Base-by-base conservation (phyloP, 2,329 filamentous ascomycete genomes). In the Arthroderma sp. region DNA sequence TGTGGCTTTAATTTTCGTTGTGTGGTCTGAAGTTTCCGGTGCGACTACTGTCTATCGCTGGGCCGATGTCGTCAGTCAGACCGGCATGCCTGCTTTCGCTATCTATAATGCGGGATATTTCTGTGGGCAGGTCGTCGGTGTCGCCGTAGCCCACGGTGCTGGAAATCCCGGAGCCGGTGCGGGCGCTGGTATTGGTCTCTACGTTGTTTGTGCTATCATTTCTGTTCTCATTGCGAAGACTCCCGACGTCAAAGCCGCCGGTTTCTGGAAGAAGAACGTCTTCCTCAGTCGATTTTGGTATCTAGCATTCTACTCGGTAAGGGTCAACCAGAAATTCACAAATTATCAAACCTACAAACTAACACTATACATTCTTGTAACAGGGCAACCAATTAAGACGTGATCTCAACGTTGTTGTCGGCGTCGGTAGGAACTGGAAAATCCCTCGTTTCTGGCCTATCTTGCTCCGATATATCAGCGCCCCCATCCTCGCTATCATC, bases 11-110 rank as follows among this genome's bases (percentile, higher is more conserved):
- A 73, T 77, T 10, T 78, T 77, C 49, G 72, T 76, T 9, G 74
- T 77, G 6, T 77, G 70, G 61, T 64, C 68, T 9, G 74, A 78
- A 52, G 68, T 72, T 11, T 65, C 70, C 4, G 66, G 67, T 29
- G 67, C 73, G 0, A 76, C 72, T 0, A 73, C 70, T 0, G 61
- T 75, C 4, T 78, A 78, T 51, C 72, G 74, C 38, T 77, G 71
- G 68, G 60, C 56, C 27, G 74, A 78, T 37, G 67, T 76, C 8
- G 65, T 66, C 4, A 62, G 63, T 2, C 71, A 77, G 50, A 68
- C 69, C 1, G 74, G 74, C 0, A 52, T 66, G 1, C 61, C 62
- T 0, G 62, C 70, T 0, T 75, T 73, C 44, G 44, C 61, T 6
- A 46, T 66, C 1, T 77, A 74, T 60, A 77, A 77, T 40, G 48